Conservation (phyloP, 192 early-diverging fungal species). For the Mortierella hygrophila region DNA sequence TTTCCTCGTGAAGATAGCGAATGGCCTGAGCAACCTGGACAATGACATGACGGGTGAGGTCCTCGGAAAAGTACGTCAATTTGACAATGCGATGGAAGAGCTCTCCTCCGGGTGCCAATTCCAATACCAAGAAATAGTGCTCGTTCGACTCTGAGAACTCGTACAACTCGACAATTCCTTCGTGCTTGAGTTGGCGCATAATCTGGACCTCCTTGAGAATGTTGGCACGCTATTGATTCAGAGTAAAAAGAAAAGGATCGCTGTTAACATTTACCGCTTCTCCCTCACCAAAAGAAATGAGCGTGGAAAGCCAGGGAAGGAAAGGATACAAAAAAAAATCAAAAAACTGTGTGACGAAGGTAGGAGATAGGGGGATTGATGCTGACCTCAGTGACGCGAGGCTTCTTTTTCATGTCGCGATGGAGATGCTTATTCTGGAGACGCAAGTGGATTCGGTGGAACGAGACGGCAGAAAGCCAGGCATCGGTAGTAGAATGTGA, state of each 20-base stretch:
- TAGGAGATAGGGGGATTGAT: not conserved
- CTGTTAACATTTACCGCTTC: not conserved
- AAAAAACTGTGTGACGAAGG: not conserved
- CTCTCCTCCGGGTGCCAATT: slow-evolving; percentile 91
- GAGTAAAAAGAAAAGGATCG: not conserved
- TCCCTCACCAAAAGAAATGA: not conserved
- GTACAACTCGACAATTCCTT: slow-evolving; percentile 80
- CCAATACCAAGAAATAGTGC: slow-evolving; percentile 84
- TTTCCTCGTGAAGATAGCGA: slow-evolving; percentile 85
- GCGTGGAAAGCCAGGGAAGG: not conserved
- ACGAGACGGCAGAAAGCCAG: slow-evolving; percentile 10
- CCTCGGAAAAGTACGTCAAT: slow-evolving; percentile 86
- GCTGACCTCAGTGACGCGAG: slow-evolving; percentile 62
- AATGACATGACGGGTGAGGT: slow-evolving; percentile 83
- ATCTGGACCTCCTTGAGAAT: slow-evolving; percentile 92
- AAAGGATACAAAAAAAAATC: not conserved
- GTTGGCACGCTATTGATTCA: slow-evolving; percentile 72
- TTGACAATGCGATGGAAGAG: slow-evolving; percentile 90
- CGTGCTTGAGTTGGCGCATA: slow-evolving; percentile 83
- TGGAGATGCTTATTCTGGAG: slow-evolving; percentile 62
- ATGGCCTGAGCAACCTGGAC: slow-evolving; percentile 89
- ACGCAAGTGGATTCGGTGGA: slow-evolving; percentile 7
- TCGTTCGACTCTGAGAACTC: slow-evolving; percentile 83
- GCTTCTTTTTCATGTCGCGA: slow-evolving; percentile 62
- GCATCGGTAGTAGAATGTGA: slow-evolving; percentile 29